Percentiles rank a stretch among this genome's conserved stretches.
phyloP scores from a whole-genome alignment of 1,284 basidiomycete species.

The Boletus smithii region DNA sequence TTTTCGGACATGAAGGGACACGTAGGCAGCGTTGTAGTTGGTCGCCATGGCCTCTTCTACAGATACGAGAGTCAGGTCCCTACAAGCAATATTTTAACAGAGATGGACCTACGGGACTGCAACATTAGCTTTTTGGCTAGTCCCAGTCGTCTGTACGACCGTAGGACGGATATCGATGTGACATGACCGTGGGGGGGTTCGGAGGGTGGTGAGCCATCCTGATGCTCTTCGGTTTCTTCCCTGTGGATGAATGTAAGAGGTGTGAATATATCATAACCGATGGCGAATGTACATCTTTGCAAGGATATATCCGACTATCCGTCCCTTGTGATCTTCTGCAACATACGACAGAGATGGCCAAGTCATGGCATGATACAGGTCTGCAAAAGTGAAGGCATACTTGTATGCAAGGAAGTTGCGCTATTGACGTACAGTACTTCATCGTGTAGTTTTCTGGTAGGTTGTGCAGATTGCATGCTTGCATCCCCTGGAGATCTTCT shows the following conservation, averaged over 20 bases:
- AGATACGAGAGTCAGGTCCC: conserved; percentile 9
- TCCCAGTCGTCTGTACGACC: conserved; percentile 85
- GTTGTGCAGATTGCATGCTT: conserved; percentile 89
- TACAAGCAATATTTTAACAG: neutral
- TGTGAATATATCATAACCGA: neutral
- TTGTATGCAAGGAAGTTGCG: conserved; percentile 20
- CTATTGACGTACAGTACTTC: conserved; percentile 71
- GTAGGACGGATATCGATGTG: conserved; percentile 91
- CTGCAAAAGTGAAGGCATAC: conserved; percentile 40
- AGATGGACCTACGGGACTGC: conserved; percentile 71
- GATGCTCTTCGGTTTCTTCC: conserved; percentile 37
- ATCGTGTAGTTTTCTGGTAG: conserved; percentile 92
- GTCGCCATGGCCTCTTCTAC: conserved; percentile 89
- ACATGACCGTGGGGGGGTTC: conserved; percentile 85
- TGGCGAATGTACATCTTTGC: conserved; percentile 80
- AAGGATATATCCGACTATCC: conserved; percentile 95
- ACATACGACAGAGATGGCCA: conserved; percentile 98
- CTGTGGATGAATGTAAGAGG: conserved; percentile 39
- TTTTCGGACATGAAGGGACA: conserved; percentile 89
- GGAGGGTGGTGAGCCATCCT: conserved; percentile 22
- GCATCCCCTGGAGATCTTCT: conserved; percentile 82
- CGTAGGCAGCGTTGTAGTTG: conserved; percentile 81
- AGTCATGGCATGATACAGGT: conserved; percentile 92
- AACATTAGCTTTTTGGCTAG: conserved; percentile 93
- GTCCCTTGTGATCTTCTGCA: conserved; percentile 89